A percentile compares a stretch with the other conserved stretches of the same genome.
Evolutionary conservation across 2,329 filamentous ascomycete genomes (phyloP).

Genomic region (Fusarium fracticaudum): DNA sequence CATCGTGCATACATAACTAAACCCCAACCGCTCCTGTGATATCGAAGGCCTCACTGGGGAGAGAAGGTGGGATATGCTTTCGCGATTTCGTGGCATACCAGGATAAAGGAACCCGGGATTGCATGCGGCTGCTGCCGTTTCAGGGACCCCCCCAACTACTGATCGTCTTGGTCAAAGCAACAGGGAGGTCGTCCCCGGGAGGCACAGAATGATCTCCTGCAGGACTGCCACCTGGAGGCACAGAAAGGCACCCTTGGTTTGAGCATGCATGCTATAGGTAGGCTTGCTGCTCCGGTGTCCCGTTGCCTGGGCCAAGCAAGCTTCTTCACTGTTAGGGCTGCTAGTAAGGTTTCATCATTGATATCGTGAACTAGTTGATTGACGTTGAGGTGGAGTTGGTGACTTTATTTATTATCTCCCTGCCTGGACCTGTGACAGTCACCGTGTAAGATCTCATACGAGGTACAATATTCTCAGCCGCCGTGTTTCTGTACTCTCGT

Average conservation of each 20-base stretch:
- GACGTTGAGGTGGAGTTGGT: background rate
- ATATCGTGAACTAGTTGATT: background rate
- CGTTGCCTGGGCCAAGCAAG: slow-evolving; percentile 8
- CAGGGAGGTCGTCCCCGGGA: slow-evolving; percentile 24
- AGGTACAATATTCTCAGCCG: background rate
- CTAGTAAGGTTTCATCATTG: background rate
- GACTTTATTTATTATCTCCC: too few species aligned
- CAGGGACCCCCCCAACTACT: slow-evolving; percentile 32
- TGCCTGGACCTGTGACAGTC: too few species aligned
- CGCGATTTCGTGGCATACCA: background rate
- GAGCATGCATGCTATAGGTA: slow-evolving; percentile 11
- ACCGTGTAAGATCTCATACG: background rate
- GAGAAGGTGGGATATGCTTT: background rate
- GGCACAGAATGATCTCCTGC: slow-evolving; percentile 38
- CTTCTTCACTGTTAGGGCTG: background rate
- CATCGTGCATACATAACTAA: background rate
- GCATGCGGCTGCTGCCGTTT: slow-evolving; percentile 37
- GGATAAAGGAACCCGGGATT: slow-evolving; percentile 22
- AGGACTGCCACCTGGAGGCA: slow-evolving; percentile 13
- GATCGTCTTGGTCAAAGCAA: slow-evolving; percentile 16
- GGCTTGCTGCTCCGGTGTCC: slow-evolving; percentile 13
- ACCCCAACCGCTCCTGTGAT: background rate
- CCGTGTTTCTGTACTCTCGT: background rate
- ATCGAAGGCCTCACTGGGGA: background rate
- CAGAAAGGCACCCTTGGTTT: slow-evolving; percentile 21